These are phyloP conservation scores for Diophrys sp. DNA, from an alignment of 73 alveolate genomes.

Conservation along the genomic window DNA sequence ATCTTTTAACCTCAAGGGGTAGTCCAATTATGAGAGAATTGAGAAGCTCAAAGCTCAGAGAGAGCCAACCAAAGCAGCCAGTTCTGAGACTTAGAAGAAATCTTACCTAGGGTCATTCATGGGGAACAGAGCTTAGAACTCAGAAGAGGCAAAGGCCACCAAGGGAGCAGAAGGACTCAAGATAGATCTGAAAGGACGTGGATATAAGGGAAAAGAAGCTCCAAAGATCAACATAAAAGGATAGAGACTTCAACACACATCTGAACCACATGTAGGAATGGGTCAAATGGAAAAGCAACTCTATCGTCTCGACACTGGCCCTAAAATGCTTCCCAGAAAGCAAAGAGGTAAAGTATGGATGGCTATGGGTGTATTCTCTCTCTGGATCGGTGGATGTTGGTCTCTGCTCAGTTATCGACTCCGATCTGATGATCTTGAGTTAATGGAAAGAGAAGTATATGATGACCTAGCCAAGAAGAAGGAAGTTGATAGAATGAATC, in stretches of 20 bases:
- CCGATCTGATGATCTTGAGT: constrained; percentile 58
- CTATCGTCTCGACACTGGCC: constrained; percentile 40
- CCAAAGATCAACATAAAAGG: constrained; percentile 55
- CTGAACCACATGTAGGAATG: constrained; percentile 26
- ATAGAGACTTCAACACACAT: constrained; percentile 12
- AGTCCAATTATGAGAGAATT: no score
- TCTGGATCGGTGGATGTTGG: constrained; percentile 57
- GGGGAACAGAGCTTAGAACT: background rate
- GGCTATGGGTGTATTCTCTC: constrained; percentile 31
- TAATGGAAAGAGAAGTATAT: constrained; percentile 69
- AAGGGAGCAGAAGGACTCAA: background rate
- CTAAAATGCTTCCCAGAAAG: constrained; percentile 54
- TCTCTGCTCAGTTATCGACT: constrained; percentile 48
- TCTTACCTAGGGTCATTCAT: background rate
- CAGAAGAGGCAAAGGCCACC: background rate
- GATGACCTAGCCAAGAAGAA: constrained; percentile 56
- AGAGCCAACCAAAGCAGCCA: no score
- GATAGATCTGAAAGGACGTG: background rate
- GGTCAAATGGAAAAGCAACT: constrained; percentile 48
- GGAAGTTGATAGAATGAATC: constrained; percentile 45
- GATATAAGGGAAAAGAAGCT: constrained; percentile 12
- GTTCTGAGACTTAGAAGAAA: background rate
- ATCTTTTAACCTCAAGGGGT: background rate
- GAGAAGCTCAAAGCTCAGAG: no score
- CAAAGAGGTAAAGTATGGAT: constrained; percentile 58